A percentile compares a stretch with the other conserved stretches of the same genome.
Evolutionary conservation across 371 early-diverging fungal species (phyloP).

Genomic region (Apophysomyces ossiformis): DNA sequence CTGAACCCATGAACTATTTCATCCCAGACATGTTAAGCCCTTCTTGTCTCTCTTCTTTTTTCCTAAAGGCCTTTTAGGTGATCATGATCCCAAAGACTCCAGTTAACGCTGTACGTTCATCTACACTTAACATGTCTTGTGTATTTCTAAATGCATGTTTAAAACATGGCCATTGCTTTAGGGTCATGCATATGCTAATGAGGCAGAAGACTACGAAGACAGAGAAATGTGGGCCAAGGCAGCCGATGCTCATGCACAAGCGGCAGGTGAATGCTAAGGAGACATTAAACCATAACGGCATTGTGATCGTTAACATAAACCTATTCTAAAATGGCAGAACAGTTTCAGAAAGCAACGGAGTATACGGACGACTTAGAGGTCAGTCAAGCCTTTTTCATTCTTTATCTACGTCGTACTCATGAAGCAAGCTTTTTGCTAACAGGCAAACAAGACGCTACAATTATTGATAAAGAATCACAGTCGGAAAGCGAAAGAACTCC

Average conservation of each 20-base stretch:
- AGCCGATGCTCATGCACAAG: constrained; percentile 48
- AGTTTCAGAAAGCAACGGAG: constrained; percentile 41
- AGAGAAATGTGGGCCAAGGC: constrained; percentile 54
- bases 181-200: constrained; percentile 57
- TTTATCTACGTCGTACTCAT: neutral
- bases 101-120: constrained; percentile 14
- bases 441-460: constrained; percentile 40
- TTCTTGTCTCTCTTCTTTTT: neutral
- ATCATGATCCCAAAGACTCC: constrained; percentile 9
- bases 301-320: neutral
- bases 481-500: constrained; percentile 40
- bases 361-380: constrained; percentile 45
- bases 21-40: neutral
- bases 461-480: constrained; percentile 37
- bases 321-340: constrained; percentile 23
- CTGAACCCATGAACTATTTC: no score
- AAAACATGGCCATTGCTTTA: constrained; percentile 12
- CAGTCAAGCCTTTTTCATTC: constrained; percentile 10
- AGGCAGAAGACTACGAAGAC: constrained; percentile 59
- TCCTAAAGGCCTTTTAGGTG: neutral
- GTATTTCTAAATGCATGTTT: neutral
- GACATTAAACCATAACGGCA: neutral
- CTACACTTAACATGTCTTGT: neutral
- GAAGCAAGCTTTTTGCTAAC: neutral
- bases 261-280: constrained; percentile 41